Base-by-base conservation (phyloP, 2,329 filamentous ascomycete species). In the Chrysoporthe cubensis region DNA sequence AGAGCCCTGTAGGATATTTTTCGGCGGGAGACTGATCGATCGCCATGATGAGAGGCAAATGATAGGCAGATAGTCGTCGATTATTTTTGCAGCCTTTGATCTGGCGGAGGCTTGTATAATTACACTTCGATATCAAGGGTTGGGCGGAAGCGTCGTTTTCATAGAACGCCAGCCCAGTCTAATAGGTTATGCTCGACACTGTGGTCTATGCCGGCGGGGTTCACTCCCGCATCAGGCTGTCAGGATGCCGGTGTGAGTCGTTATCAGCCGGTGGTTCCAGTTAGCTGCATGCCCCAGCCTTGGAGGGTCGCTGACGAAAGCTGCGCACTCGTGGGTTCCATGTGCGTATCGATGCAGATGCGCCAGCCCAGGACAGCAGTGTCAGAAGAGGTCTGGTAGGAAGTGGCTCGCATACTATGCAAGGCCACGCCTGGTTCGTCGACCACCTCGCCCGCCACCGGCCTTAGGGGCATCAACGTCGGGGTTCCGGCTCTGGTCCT, bases 1-100 rank as follows among this genome's bases (percentile, higher is more conserved):
- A 74, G 32, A 75, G 73, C 9, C 80, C 78, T 4, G 80, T 79
- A n/a, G 62, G 50, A 26, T 67, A 67, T n/a, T 34, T n/a, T 16
- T 67, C n/a, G 21, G 18, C 60, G 34, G 11, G 44, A 7, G 54
- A 13, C 21, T 64, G 40, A 11, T 50, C 43, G 50, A 43, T 34
- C 26, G 54, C 40, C 60, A 63, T 67, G 42, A 16, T 21, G 21
- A 14, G 7, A 32, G 50, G 21, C 14, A 18, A 21, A 16, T 21
- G 50, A 34, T 1, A 32, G 50, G 26, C 26, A 54, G 11, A 5
- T 13, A 34, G 26, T 4, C 11, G 50, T 21, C 14, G 16, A 14
- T 32, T 16, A 16, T 54, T 5, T 54, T 54, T 13, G 32, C 13
- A 5, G 21, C 13, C 50, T 54, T 1, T 54, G 21, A 14, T 16